phyloP scores from a whole-genome alignment of 306 rosid genomes.

The Trifolium pratense region DNA sequence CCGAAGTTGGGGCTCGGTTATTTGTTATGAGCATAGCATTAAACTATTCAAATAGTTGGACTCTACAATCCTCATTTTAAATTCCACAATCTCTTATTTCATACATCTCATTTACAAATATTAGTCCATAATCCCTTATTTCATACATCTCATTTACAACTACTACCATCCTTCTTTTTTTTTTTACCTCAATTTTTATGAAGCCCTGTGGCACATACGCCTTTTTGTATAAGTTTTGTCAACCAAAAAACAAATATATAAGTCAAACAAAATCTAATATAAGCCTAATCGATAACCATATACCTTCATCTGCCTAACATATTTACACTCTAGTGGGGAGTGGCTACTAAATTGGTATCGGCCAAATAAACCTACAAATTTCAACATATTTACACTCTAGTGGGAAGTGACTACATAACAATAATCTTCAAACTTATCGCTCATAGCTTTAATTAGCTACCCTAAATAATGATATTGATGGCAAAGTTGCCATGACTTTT shows the following conservation, averaged over 20 bases:
- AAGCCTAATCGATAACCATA: background rate
- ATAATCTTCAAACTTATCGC: background rate
- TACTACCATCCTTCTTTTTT: too few species aligned
- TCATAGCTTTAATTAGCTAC: background rate
- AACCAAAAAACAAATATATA: background rate
- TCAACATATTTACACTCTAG: background rate
- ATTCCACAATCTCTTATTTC: too few species aligned
- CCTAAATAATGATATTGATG: background rate
- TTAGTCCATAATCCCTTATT: too few species aligned
- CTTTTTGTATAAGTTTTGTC: background rate
- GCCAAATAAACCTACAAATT: slow-evolving; percentile 1
- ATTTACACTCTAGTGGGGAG: background rate
- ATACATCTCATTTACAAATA: too few species aligned
- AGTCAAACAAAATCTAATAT: background rate
- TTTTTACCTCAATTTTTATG: too few species aligned
- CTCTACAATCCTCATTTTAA: too few species aligned
- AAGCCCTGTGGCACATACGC: too few species aligned
- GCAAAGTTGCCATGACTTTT: background rate
- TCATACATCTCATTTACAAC: too few species aligned
- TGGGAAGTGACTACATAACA: background rate
- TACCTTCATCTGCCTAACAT: slow-evolving; percentile 5
- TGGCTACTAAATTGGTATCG: background rate
- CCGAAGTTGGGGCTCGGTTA: too few species aligned
- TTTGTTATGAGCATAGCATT: too few species aligned
- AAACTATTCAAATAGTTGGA: too few species aligned